Evolutionary conservation across 495 filamentous ascomycete species (phyloP), one percentile per base, ranked within the genome.

Genomic region (Thermochaetoides thermophila): DNA sequence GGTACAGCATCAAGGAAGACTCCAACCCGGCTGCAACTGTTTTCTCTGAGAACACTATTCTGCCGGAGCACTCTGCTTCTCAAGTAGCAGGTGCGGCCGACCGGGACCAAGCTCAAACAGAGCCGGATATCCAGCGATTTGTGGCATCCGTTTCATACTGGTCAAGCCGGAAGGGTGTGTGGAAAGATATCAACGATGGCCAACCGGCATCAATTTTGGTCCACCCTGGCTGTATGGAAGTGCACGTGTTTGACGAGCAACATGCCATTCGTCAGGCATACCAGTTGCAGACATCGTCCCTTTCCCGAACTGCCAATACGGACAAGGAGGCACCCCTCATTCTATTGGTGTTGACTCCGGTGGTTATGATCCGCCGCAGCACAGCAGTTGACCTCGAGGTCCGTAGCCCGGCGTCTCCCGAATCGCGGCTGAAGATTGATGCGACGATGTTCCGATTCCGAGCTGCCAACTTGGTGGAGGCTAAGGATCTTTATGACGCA

Each of bases 321-420:
- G 44, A 55, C 27, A 61, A 59, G 33, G 59, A 54, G 19, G 45
- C 46, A 3, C 82, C 84, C 3, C 60, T 94, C 1, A 59, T 97
- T 31, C 74, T 73, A 2, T 66, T 91, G 11, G 78, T 87, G 44
- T 69, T 99, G 11, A 94, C 85, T 1, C 89, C 89, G 0, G 59
- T 89, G 8, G 85, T 94, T 10, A 77, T 81, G 43, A 72, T 95
- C 27, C 76, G 87, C 39, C 75, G 83, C 29, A 85, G 85, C 32
- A 95, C 81, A 13, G 86, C 79, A 14, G 68, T 96, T 20, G 89
- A 99, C 50, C 84, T 99, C 31, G 86, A 87, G 30, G 84, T 99
- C 44, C 74, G 81, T 27, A 93, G 85, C 8, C 78, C 76, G 10
- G 83, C 75, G 11, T 73, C 74, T 20, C 84, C 81, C 2, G 71